Percentiles rank a stretch among this genome's conserved stretches.
Conservation (phyloP, 1,284 basidiomycete genomes). For the Marasmius tenuissimus region DNA sequence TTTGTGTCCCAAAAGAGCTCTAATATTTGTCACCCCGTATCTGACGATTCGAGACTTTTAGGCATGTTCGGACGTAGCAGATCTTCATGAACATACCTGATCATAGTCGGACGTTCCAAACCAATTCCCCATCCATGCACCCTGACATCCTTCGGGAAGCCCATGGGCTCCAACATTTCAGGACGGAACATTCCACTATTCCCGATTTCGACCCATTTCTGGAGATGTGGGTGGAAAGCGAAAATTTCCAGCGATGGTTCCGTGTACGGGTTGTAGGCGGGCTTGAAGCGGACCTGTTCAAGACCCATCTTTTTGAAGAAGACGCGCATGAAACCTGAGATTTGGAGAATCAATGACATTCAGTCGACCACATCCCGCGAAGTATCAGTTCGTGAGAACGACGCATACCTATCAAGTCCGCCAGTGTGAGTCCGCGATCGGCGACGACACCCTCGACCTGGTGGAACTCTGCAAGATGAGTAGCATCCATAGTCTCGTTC, state of each 20-base stretch:
- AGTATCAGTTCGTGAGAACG: not conserved
- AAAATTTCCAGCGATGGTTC: slow-evolving; percentile 99
- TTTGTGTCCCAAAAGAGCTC: slow-evolving; percentile 97
- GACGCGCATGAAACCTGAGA: slow-evolving; percentile 90
- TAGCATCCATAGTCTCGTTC: slow-evolving; percentile 98
- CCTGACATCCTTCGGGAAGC: slow-evolving; percentile 94
- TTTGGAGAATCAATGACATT: slow-evolving; percentile 8
- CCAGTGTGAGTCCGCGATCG: slow-evolving; percentile 92
- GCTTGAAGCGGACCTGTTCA: slow-evolving; percentile 93
- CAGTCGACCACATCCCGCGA: not conserved
- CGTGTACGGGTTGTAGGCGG: slow-evolving; percentile 96
- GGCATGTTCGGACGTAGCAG: not conserved
- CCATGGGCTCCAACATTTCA: slow-evolving; percentile 99
- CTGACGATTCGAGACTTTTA: slow-evolving; percentile 32
- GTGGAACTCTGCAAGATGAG: slow-evolving; percentile 99
- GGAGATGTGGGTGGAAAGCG: slow-evolving; percentile 93
- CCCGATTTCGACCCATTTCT: slow-evolving; percentile 95
- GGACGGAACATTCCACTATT: slow-evolving; percentile 99
- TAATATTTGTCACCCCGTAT: slow-evolving; percentile 92
- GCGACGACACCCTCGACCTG: slow-evolving; percentile 99
- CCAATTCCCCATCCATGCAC: slow-evolving; percentile 98
- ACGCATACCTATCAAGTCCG: slow-evolving; percentile 86
- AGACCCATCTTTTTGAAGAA: slow-evolving; percentile 99
- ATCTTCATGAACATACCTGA: slow-evolving; percentile 61
- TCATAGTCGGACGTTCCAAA: slow-evolving; percentile 99